Evolutionary conservation across 2,329 filamentous ascomycete species (phyloP).

Genomic region (Trichoderma polysporum): DNA sequence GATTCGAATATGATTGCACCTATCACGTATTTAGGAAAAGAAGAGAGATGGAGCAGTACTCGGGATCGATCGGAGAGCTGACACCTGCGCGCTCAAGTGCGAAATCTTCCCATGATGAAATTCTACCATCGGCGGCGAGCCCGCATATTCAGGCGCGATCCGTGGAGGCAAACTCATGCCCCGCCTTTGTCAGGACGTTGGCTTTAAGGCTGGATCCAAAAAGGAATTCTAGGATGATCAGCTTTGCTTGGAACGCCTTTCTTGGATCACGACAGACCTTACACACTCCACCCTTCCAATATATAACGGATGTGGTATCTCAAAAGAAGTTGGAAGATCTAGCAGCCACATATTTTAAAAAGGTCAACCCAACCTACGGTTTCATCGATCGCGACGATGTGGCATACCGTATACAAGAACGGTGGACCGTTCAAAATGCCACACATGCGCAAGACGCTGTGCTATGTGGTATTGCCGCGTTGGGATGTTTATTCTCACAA

Average conservation of each 20-base stretch:
- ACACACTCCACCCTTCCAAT: not conserved
- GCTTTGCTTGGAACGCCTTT: constrained; percentile 13
- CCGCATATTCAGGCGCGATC: not conserved
- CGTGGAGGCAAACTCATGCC: constrained; percentile 9
- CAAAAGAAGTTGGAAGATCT: not conserved
- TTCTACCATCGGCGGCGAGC: not conserved
- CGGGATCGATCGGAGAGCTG: not conserved
- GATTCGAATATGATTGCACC: constrained; percentile 6
- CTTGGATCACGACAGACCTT: not conserved
- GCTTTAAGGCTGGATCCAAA: not conserved
- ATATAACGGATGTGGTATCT: not conserved
- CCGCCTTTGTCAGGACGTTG: not conserved
- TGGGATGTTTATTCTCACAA: constrained; percentile 3
- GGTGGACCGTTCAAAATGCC: not conserved
- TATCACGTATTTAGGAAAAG: not conserved
- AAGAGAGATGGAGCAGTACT: not conserved
- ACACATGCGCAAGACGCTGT: not conserved
- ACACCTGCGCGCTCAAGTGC: not conserved
- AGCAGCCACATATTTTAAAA: not conserved
- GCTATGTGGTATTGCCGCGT: not conserved
- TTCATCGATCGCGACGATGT: not conserved
- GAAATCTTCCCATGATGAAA: not conserved
- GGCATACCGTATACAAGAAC: not conserved
- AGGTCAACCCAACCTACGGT: not conserved
- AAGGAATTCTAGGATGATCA: not conserved